Evolutionary conservation across 352 stramenopile species (phyloP).

Genomic region (Globisporangium nunn): DNA sequence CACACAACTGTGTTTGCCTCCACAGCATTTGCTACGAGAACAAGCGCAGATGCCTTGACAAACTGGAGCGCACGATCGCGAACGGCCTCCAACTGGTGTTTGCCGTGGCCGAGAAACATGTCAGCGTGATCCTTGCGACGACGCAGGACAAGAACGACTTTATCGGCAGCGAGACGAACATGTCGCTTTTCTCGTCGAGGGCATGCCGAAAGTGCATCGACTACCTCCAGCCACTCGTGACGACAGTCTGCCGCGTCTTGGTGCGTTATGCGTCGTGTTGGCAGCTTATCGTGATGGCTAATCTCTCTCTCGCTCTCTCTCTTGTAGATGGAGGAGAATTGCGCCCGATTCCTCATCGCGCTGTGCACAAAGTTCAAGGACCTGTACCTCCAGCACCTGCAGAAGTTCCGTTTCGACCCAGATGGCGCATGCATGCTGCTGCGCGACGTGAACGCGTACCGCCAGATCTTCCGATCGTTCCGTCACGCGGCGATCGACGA

Average conservation of each 20-base stretch:
- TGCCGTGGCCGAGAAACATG: slow-evolving; percentile 52
- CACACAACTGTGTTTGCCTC: neutral
- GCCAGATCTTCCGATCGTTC: slow-evolving; percentile 51
- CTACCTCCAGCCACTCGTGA: slow-evolving; percentile 62
- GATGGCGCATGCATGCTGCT: slow-evolving; percentile 79
- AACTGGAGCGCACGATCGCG: slow-evolving; percentile 48
- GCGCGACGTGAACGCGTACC: slow-evolving; percentile 69
- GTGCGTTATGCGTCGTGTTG: slow-evolving; percentile 18
- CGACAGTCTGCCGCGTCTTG: slow-evolving; percentile 39
- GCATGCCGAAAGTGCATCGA: slow-evolving; percentile 65
- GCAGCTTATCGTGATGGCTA: neutral
- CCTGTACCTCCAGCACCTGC: slow-evolving; percentile 63
- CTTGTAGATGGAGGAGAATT: slow-evolving; percentile 52
- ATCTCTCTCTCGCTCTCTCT: neutral
- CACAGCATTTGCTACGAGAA: slow-evolving; percentile 70
- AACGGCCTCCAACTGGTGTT: slow-evolving; percentile 45
- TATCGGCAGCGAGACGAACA: slow-evolving; percentile 60
- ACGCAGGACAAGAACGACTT: slow-evolving; percentile 76
- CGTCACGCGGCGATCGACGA: slow-evolving; percentile 43
- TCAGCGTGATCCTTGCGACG: slow-evolving; percentile 36
- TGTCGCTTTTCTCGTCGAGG: slow-evolving; percentile 63
- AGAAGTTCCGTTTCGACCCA: slow-evolving; percentile 74
- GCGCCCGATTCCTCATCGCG: slow-evolving; percentile 48
- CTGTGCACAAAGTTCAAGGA: slow-evolving; percentile 62
- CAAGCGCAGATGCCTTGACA: slow-evolving; percentile 61